Evolutionary conservation across 164 flowering plant genomes (phyloP).

Genomic region (Aristolochia californica): DNA sequence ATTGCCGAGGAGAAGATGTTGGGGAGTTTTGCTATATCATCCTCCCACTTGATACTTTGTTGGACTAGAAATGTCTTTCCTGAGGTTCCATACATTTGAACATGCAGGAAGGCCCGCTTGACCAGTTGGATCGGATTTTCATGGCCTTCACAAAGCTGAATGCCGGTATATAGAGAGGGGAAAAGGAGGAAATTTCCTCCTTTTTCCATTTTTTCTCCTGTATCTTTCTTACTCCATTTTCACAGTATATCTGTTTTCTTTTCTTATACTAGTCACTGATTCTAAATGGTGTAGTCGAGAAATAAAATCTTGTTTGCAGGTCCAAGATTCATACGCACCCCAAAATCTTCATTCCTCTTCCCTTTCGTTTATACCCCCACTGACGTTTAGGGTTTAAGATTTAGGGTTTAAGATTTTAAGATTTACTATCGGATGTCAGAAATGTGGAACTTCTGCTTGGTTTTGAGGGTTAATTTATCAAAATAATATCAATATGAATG

Average conservation of each 20-base stretch:
- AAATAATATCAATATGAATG: no score
- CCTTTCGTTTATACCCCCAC: no score
- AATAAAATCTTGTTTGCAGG: background rate
- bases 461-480: no score
- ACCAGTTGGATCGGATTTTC: no score
- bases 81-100: background rate
- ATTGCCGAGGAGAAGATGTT: background rate
- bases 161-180: no score
- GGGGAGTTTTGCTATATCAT: constrained; percentile 4
- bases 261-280: background rate
- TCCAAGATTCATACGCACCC: background rate
- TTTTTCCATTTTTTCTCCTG: no score
- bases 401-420: no score
- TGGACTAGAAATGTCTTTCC: background rate
- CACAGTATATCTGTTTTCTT: background rate
- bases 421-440: no score
- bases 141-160: no score
- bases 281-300: background rate
- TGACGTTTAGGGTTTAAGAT: no score
- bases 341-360: no score
- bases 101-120: background rate
- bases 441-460: no score
- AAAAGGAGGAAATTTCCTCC: background rate
- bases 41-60: background rate
- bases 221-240: background rate